These are phyloP conservation scores for Stephanodiscus minutulus DNA, from an alignment of 108 stramenopile genomes.

Conservation along the genomic window DNA sequence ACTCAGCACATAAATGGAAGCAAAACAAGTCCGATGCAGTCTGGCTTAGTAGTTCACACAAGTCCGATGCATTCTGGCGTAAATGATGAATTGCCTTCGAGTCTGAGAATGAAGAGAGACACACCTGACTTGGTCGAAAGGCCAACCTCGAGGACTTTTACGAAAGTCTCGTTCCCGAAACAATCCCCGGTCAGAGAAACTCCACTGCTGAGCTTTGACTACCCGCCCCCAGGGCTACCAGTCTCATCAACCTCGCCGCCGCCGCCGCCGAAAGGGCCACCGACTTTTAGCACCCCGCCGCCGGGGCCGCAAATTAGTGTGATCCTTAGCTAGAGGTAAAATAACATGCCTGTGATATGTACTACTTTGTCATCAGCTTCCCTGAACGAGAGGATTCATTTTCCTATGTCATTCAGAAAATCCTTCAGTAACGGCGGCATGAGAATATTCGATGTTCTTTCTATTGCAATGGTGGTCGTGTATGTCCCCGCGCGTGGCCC, in stretches of 20 bases:
- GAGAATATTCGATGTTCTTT: constrained; percentile 30
- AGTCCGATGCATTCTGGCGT: not conserved
- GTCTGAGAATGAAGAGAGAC: constrained; percentile 18
- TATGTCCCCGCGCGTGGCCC: not conserved
- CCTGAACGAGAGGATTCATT: not conserved
- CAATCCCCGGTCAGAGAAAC: constrained; percentile 2
- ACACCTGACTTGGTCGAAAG: constrained; percentile 17
- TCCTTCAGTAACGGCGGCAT: constrained; percentile 36
- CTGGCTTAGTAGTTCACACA: not conserved
- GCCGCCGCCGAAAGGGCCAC: not conserved
- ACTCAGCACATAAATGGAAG: not conserved
- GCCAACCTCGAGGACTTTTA: constrained; percentile 3
- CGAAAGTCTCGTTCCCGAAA: constrained; percentile 15
- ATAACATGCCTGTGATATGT: too few species aligned
- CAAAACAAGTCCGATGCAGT: not conserved
- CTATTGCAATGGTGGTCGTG: constrained; percentile 9
- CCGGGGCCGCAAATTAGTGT: not conserved
- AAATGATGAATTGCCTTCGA: constrained; percentile 5
- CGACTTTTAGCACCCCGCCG: too few species aligned
- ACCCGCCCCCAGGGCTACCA: not conserved
- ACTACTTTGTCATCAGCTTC: not conserved
- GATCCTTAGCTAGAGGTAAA: not conserved
- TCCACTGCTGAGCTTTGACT: not conserved
- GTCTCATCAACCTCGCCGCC: not conserved
- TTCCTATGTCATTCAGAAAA: constrained; percentile 15